Base-by-base conservation (phyloP, 371 early-diverging fungal genomes). In the Thermomucor indicae-seudaticae region DNA sequence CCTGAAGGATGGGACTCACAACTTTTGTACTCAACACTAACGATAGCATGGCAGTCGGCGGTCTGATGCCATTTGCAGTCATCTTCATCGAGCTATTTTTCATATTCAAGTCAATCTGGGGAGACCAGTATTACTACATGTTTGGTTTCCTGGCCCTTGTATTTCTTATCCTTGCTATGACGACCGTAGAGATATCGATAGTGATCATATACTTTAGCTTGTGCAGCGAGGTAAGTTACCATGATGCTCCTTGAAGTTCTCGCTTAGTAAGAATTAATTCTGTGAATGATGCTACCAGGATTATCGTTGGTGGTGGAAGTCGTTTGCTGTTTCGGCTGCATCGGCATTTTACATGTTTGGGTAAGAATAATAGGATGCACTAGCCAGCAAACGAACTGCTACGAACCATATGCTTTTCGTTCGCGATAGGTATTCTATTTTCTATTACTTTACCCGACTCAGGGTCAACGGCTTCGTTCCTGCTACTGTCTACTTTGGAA, bases 141-240 rank as follows among this genome's bases (percentile, higher is more conserved):
- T 91, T 90, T 78, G 92, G 93, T 4, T 92, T 93, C 78, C 62
- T 94, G 44, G 81, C 86, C 61, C 28, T 52, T 1, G 52, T 44
- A 17, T 90, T 90, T 55, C 47, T 81, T 19, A 88, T 93, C 44
- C 65, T 93, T 51, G 69, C 86, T 19, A 46, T 93, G 29, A 93
- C 93, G 0, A 90, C 90, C 23, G 78, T 86, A 19, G 87, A 92
- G 63, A 89, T 94, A 35, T 79, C 94, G n/a, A 79, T 95, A 43
- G 70, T 95, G 53, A 70, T 93, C 63, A 83, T 82, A n/a, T 95
- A 95, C 70, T 91, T 95, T 80, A 88, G 86, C 41, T 67, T 95
- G 38, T 91, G 91, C 51, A 64, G 83, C 22, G 93, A 92, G 83
- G 84, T 80, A 63, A 53, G 48, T 22, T 4, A 31, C 12, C 2